phyloP scores from a whole-genome alignment of 2,329 filamentous ascomycete species.

The Xylogone sp. region DNA sequence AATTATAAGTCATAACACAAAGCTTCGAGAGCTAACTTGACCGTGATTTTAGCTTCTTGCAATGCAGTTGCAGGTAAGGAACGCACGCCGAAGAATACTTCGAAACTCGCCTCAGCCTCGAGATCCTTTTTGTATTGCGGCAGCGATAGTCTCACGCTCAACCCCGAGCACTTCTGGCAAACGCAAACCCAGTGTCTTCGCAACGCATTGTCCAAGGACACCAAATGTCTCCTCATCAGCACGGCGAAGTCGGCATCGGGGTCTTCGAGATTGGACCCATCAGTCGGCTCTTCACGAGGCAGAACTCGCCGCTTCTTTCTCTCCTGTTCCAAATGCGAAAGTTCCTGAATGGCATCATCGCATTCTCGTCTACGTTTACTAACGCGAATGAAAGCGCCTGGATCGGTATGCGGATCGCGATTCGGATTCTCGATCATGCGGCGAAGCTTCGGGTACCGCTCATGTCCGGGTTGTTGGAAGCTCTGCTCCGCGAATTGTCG shows the following conservation, averaged over 20 bases:
- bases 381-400: slow-evolving; percentile 14
- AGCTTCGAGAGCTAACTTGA: slow-evolving; percentile 13
- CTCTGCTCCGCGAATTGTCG: slow-evolving; percentile 1
- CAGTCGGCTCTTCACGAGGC: slow-evolving; percentile 21
- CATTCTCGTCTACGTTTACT: slow-evolving; percentile 22
- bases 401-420: slow-evolving; percentile 13
- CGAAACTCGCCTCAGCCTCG: slow-evolving; percentile 8
- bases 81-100: slow-evolving; percentile 16
- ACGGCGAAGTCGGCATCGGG: slow-evolving; percentile 19
- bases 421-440: slow-evolving; percentile 7
- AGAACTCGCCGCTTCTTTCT: slow-evolving; percentile 25
- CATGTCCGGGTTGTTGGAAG: slow-evolving; percentile 2
- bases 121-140: slow-evolving; percentile 6
- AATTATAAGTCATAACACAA: slow-evolving; percentile 5
- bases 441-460: slow-evolving; percentile 14
- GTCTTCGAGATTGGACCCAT: slow-evolving; percentile 2
- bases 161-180: slow-evolving; percentile 11
- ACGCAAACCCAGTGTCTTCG: slow-evolving; percentile 21
- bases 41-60: slow-evolving; percentile 17
- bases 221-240: slow-evolving; percentile 22
- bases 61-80: slow-evolving; percentile 11
- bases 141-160: slow-evolving; percentile 14
- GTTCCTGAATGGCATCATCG: slow-evolving; percentile 20
- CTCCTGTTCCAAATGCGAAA: slow-evolving; percentile 17
- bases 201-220: slow-evolving; percentile 21